Conservation (phyloP, 2,329 filamentous ascomycete genomes). For the Bipolaris gigantea region DNA sequence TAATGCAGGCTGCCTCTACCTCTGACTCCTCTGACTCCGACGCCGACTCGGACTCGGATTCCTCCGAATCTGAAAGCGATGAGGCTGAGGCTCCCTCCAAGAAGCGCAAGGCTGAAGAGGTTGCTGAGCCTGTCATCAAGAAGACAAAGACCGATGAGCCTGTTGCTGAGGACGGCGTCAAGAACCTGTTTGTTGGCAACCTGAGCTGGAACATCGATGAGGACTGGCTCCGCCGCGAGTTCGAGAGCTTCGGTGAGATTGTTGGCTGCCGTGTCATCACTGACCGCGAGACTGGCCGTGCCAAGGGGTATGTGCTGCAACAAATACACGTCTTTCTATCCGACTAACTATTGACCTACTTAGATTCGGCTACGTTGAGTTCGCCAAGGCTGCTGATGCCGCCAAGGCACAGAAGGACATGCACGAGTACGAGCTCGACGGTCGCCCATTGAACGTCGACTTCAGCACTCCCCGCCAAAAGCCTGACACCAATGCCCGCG, state of each 20-base stretch:
- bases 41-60: constrained; percentile 37
- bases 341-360: constrained; percentile 26
- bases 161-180: constrained; percentile 52
- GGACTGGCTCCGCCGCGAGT: constrained; percentile 76
- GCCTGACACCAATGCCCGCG: constrained; percentile 55
- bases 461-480: constrained; percentile 69
- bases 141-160: constrained; percentile 65
- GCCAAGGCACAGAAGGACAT: constrained; percentile 73
- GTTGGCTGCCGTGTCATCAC: constrained; percentile 77
- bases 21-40: constrained; percentile 22
- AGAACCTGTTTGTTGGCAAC: constrained; percentile 86
- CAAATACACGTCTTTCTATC: not conserved
- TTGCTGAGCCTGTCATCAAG: constrained; percentile 59
- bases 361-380: constrained; percentile 90
- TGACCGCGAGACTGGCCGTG: constrained; percentile 77
- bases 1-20: constrained; percentile 25
- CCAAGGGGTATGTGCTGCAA: constrained; percentile 66
- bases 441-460: constrained; percentile 76
- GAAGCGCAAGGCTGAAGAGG: constrained; percentile 68
- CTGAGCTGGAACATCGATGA: constrained; percentile 91
- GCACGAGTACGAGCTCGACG: constrained; percentile 73
- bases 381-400: constrained; percentile 67
- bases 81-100: constrained; percentile 54
- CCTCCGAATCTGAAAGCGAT: constrained; percentile 35
- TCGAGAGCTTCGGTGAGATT: constrained; percentile 76